Base-by-base conservation (phyloP, 306 rosid species). In the Inga oerstediana region DNA sequence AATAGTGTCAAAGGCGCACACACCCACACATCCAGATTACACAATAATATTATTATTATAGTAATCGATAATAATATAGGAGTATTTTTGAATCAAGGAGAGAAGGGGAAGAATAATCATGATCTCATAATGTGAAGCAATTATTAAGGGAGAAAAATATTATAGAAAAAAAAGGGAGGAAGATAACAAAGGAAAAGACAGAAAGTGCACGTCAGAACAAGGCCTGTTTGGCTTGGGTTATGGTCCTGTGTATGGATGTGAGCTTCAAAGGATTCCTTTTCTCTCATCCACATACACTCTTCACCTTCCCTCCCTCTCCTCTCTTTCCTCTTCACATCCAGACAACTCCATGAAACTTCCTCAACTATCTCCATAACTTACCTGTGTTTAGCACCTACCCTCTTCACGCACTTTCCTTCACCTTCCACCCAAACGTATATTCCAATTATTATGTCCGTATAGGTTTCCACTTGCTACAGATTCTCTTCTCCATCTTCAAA, bases 201-300 rank as follows among this genome's bases (percentile, higher is more conserved):
- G 94, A 91, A 91, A 91, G 95, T 84, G 93, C 87, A 90, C 88
- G 88, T 91, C 88, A 93, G 91, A 85, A 68, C 58, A 87, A 88
- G 87, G 82, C 86, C 79, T 83, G 90, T 84, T 88, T 93, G 93
- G 94, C 91, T 91, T 86, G 86, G 81, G 75, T 89, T 86, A 89
- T 89, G 92, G 92, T 87, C 86, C 86, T 85, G 86, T 88, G 17
- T 16, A 19, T 52, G 59, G 7, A 81, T 89, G 84, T 44, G 87
- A 85, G 72, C 89, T 89, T 87, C 83, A 86, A 88, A 85, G 71
- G 84, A 83, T 80, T 88, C 93, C 84, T 72, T 74, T 69, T 80
- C 91, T 80, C 91, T 91, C 93, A 89, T 93, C 97, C 91, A 79
- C 88, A 86, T 74, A 75, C 79, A 73, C 82, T 80, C 77, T 77